Conservation (phyloP, 2,329 filamentous ascomycete genomes). For the Chalara sp. region DNA sequence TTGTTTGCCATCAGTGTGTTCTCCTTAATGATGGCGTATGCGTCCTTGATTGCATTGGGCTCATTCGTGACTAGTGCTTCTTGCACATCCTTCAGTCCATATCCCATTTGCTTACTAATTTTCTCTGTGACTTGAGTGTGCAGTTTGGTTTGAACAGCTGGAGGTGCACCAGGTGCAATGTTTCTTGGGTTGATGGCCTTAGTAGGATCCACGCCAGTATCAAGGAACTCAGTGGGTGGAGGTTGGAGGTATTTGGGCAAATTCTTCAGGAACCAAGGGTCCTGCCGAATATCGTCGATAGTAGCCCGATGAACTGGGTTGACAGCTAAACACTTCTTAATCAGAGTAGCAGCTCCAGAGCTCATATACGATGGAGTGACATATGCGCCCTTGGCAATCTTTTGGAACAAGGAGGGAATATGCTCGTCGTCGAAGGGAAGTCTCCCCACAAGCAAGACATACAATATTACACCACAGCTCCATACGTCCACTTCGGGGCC, state of each 20-base stretch:
- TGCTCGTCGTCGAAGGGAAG: slow-evolving; percentile 98
- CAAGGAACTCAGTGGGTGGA: slow-evolving; percentile 84
- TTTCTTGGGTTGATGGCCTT: slow-evolving; percentile 81
- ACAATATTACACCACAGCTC: slow-evolving; percentile 91
- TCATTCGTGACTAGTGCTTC: slow-evolving; percentile 88
- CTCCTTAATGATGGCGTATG: slow-evolving; percentile 94
- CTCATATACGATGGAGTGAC: slow-evolving; percentile 89
- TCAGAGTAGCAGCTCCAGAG: slow-evolving; percentile 71
- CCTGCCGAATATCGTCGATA: slow-evolving; percentile 85
- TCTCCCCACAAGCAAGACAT: slow-evolving; percentile 72
- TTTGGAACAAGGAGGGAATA: slow-evolving; percentile 94
- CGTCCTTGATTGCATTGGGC: slow-evolving; percentile 96
- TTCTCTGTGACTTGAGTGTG: slow-evolving; percentile 92
- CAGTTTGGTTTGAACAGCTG: slow-evolving; percentile 78
- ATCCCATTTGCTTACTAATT: slow-evolving; percentile 96
- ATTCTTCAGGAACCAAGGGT: slow-evolving; percentile 89
- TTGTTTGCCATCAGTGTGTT: slow-evolving; percentile 96
- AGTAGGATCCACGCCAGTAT: slow-evolving; percentile 89
- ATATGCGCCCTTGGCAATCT: slow-evolving; percentile 92
- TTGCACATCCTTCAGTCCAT: slow-evolving; percentile 89
- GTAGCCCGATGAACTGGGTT: slow-evolving; percentile 93
- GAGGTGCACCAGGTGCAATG: slow-evolving; percentile 71
- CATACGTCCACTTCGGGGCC: slow-evolving; percentile 97
- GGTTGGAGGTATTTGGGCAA: slow-evolving; percentile 81
- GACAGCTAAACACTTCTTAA: slow-evolving; percentile 90